Conservation (phyloP, 2,329 filamentous ascomycete species). For the Zarea fungicola region DNA sequence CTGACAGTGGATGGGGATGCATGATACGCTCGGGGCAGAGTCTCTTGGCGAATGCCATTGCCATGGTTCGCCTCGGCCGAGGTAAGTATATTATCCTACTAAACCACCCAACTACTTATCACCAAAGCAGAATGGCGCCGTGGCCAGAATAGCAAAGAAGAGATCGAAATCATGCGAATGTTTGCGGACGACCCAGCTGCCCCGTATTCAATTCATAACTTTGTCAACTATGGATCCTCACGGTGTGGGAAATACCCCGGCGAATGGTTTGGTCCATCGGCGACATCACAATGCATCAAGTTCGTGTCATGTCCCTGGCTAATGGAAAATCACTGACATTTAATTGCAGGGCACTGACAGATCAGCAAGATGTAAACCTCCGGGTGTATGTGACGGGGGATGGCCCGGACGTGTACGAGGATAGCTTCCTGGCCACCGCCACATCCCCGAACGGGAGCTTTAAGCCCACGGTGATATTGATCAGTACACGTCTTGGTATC, state of each 20-base stretch:
- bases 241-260: conserved; percentile 92
- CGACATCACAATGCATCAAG: conserved; percentile 91
- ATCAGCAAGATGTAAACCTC: conserved; percentile 58
- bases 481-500: conserved; percentile 85
- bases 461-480: conserved; percentile 78
- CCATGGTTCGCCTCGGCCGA: conserved; percentile 69
- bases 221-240: conserved; percentile 79
- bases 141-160: conserved; percentile 50
- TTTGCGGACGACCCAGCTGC: conserved; percentile 85
- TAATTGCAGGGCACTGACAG: conserved; percentile 62
- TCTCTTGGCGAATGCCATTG: conserved; percentile 79
- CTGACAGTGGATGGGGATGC: conserved; percentile 95
- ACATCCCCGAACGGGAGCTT: conserved; percentile 61
- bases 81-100: conserved; percentile 46
- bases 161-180: conserved; percentile 66
- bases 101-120: background rate
- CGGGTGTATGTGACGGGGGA: conserved; percentile 87
- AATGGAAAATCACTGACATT: conserved; percentile 12
- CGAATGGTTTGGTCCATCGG: conserved; percentile 98
- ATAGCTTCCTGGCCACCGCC: conserved; percentile 75
- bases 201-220: conserved; percentile 91
- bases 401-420: conserved; percentile 87
- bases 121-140: conserved; percentile 65
- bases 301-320: conserved; percentile 40
- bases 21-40: conserved; percentile 98